Base-by-base conservation (phyloP, 306 rosid genomes). In the Datisca glomerata region DNA sequence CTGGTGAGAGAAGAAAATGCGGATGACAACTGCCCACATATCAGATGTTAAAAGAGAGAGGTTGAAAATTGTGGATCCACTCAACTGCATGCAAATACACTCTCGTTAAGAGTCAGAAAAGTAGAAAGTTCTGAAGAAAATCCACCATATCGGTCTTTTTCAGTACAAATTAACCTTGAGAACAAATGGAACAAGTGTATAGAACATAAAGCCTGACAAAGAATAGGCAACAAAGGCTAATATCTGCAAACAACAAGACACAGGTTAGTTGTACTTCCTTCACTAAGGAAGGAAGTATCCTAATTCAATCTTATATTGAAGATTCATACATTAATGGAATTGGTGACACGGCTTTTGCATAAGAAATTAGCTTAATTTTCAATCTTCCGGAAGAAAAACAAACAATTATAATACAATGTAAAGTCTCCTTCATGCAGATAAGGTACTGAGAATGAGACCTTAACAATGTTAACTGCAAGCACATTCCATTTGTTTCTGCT, bases 11-110 rank as follows among this genome's bases (percentile, higher is more conserved):
- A 58, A 40, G 18, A 57, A 65, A 23, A 57, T 65, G 4, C 65
- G 61, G 16, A 65, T 6, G 13, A 65, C 45, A 4, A 57, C 70
- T n/a, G 65, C 70, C 70, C 70, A 65, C 65, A 65, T 65, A 45
- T 65, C 70, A 37, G 70, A 51, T 38, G 70, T 65, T 8, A 61
- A 65, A 25, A 61, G 10, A 23, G 69, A 67, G 16, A 68, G 69
- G 37, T 61, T 67, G 45, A 68, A 51, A 45, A 68, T 34, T 19
- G 69, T 61, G 3, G 74, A 64, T 36, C 74, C 74, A 31, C 74
- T 54, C 40, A 61, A 25, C 69, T 61, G 65, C 18, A 19, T 9
- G 28, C 29, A 12, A 31, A 34, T 37, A 34, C 3, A 17, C 21
- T n/a, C 24, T 18, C 8, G 56, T 43, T 22, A 42, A 18, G 41